Conservation (phyloP, 805 yeast species). For the Saccharomycopsis babjevae region DNA sequence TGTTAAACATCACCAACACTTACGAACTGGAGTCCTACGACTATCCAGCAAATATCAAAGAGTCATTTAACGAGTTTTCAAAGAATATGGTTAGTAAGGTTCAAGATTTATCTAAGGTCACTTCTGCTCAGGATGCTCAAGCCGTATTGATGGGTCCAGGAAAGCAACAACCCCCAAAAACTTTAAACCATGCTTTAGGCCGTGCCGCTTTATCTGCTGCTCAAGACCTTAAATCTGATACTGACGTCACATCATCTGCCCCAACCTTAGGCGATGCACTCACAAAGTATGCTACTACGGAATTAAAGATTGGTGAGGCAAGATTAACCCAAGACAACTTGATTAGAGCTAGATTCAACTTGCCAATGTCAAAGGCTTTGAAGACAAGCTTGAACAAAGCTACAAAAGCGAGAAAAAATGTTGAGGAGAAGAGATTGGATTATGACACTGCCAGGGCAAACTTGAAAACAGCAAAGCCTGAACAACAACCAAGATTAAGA, state of each 20-base stretch:
- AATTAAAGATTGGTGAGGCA: conserved; percentile 71
- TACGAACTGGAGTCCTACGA: conserved; percentile 76
- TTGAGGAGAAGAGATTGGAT: conserved; percentile 65
- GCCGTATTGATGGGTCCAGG: conserved; percentile 49
- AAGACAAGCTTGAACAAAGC: conserved; percentile 53
- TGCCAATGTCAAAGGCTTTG: conserved; percentile 52
- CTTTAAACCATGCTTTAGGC: conserved; percentile 71
- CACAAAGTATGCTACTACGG: conserved; percentile 55
- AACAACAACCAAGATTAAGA: conserved; percentile 62
- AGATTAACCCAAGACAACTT: conserved; percentile 73
- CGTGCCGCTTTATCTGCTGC: conserved; percentile 50
- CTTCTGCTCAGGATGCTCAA: conserved; percentile 76
- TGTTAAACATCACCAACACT: conserved; percentile 40
- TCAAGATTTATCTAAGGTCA: conserved; percentile 57
- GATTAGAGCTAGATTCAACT: conserved; percentile 60
- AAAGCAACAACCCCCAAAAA: conserved; percentile 54
- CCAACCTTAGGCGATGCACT: conserved; percentile 49
- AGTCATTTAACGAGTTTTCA: conserved; percentile 65
- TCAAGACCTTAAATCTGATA: conserved; percentile 15
- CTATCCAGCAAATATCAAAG: conserved; percentile 68
- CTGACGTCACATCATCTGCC: conserved; percentile 2
- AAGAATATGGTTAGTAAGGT: conserved; percentile 56
- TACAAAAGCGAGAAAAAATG: conserved; percentile 57
- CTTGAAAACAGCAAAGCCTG: conserved; percentile 42
- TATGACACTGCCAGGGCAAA: conserved; percentile 70